Evolutionary conservation across 2,329 filamentous ascomycete species (phyloP).

Genomic region (Aureobasidium zeae): DNA sequence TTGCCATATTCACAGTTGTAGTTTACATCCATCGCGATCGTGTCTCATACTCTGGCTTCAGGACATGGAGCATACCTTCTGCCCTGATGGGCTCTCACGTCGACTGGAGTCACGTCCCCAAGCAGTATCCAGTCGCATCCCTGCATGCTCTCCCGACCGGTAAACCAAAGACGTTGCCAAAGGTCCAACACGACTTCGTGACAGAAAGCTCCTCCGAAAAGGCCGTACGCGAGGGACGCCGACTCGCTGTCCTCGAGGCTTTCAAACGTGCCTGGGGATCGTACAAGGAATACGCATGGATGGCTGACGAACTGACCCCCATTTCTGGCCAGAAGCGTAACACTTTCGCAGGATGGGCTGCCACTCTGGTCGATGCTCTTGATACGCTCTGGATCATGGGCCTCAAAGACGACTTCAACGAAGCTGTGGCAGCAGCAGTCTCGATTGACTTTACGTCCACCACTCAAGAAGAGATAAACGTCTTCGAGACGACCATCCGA

Average conservation of each 20-base stretch:
- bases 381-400: conserved; percentile 67
- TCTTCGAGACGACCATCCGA: conserved; percentile 43
- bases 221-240: conserved; percentile 28
- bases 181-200: conserved; percentile 35
- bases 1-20: conserved; percentile 11
- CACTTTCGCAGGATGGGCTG: conserved; percentile 84
- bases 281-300: conserved; percentile 39
- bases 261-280: conserved; percentile 38
- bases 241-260: conserved; percentile 32
- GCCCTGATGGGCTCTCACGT: conserved; percentile 7
- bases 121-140: conserved; percentile 33
- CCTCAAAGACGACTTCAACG: conserved; percentile 41
- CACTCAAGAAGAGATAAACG: conserved; percentile 34
- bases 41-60: conserved; percentile 13
- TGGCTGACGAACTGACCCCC: conserved; percentile 40
- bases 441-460: conserved; percentile 36
- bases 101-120: conserved; percentile 32
- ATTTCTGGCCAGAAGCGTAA: conserved; percentile 54
- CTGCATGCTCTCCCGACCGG: conserved; percentile 32
- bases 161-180: conserved; percentile 31
- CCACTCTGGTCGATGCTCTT: conserved; percentile 70
- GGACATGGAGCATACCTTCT: conserved; percentile 5
- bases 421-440: conserved; percentile 36
- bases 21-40: conserved; percentile 16
- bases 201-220: conserved; percentile 27